A percentile compares a stretch with the other conserved stretches of the same genome.
Evolutionary conservation across 2,329 filamentous ascomycete genomes (phyloP).

Genomic region (Monilinia fructigena): DNA sequence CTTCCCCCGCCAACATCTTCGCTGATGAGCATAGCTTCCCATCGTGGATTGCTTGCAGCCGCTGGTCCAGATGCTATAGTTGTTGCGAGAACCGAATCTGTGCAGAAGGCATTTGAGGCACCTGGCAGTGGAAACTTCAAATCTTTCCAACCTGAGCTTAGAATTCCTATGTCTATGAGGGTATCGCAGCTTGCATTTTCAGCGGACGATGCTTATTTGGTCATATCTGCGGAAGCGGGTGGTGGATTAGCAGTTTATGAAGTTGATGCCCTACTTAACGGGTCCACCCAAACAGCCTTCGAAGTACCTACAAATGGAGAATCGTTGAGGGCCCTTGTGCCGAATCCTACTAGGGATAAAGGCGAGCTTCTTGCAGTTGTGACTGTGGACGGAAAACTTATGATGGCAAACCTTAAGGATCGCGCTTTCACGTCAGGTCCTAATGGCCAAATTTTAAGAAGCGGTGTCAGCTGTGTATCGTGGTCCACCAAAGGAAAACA

Average conservation of each 20-base stretch:
- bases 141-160: conserved; percentile 70
- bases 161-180: conserved; percentile 68
- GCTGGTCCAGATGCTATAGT: conserved; percentile 79
- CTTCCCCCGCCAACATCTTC: conserved; percentile 76
- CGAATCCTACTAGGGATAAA: conserved; percentile 75
- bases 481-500: conserved; percentile 97
- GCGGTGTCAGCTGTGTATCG: conserved; percentile 75
- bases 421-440: conserved; percentile 55
- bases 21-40: conserved; percentile 78
- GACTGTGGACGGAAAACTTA: conserved; percentile 74
- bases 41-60: conserved; percentile 78
- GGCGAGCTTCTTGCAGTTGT: conserved; percentile 78
- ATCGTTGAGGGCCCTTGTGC: conserved; percentile 69
- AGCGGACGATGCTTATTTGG: conserved; percentile 79
- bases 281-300: conserved; percentile 65
- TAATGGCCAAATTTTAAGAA: conserved; percentile 65
- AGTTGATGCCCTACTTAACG: conserved; percentile 64
- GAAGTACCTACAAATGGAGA: conserved; percentile 75
- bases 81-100: conserved; percentile 71
- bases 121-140: conserved; percentile 64
- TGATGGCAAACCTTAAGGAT: conserved; percentile 78
- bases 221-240: conserved; percentile 77
- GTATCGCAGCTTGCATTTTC: conserved; percentile 90
- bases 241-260: conserved; percentile 84
- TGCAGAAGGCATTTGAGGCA: conserved; percentile 71